Evolutionary conservation across 176 grass and related monocot genomes (phyloP), one percentile per base, ranked within the genome.

Genomic region (Phoenix dactylifera): DNA sequence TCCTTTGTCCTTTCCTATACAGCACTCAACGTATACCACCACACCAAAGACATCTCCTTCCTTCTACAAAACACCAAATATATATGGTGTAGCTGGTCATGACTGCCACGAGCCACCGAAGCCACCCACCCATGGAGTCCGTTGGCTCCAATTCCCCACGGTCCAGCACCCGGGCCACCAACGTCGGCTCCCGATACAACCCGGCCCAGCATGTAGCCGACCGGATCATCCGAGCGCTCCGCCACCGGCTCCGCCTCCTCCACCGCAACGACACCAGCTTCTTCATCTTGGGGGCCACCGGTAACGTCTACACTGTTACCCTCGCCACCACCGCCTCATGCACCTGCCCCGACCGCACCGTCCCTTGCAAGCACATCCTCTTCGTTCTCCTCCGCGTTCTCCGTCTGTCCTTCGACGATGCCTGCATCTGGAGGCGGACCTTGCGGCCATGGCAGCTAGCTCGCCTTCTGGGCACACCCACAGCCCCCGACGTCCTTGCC

Each of bases 371-470:
- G 72, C 93, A 97, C 70, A 69, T 97, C 76, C 84, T 97, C 23
- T 97, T 92, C 68, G 87, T 97, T 25, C 75, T 97, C 50, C 78
- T 97, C 57, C 93, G 93, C 56, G 93, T 88, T 50, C 85, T 97
- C 16, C 82, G 88, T 20, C 72, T 87, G 6, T 78, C 87, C 6
- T 69, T 97, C 19, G 78, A 88, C 58, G 93, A 91, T 55, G 87
- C 93, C 22, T 97, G 92, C 72, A 77, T 97, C 0, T 92, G 87
- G 93, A 56, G 81, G 55, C 76, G 77, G 55, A 35, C 75, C 3
- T 75, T 97, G 52, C 81, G 78, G 1, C 87, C 87, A 6, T 88
- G 81, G 65, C 75, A 97, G 80, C 69, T 92, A 3, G 87, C 64
- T 6, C 78, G 76, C 0, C 82, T 97, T 24, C 72, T 88, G 51